A percentile compares a stretch with the other conserved stretches of the same genome.
These are phyloP conservation scores for Ceratocystis destructans DNA, from an alignment of 2,329 filamentous ascomycete species.

Conservation along the genomic window DNA sequence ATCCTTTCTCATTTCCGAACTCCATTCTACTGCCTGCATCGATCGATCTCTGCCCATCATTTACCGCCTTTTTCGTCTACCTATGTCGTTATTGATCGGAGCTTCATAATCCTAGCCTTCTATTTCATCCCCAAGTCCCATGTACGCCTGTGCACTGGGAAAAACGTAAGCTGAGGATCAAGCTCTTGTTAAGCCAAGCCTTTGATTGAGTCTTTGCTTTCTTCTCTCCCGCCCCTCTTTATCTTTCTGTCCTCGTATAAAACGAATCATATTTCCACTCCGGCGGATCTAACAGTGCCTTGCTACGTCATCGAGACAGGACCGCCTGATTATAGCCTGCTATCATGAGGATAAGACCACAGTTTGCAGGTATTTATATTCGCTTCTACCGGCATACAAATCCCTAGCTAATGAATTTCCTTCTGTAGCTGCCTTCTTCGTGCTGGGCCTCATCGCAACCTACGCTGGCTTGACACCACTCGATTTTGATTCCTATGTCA, in stretches of 20 bases:
- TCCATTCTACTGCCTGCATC: not conserved
- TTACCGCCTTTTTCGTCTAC: not conserved
- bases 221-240: not conserved
- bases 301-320: not conserved
- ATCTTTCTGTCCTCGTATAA: not conserved
- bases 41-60: not conserved
- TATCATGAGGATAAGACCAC: constrained; percentile 70
- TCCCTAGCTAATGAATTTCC: not conserved
- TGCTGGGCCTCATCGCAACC: constrained; percentile 59
- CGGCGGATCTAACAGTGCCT: not conserved
- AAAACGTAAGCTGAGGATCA: constrained; percentile 1
- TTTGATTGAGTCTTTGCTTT: not conserved
- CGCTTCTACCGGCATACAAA: constrained; percentile 3
- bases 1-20: not conserved
- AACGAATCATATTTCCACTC: not conserved
- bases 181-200: constrained; percentile 8
- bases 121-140: not conserved
- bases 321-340: not conserved
- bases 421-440: constrained; percentile 48
- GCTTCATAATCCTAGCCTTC: not conserved
- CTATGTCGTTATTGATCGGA: not conserved
- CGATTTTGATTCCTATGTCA: constrained; percentile 45
- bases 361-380: constrained; percentile 60
- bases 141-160: constrained; percentile 1
- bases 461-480: constrained; percentile 64